Evolutionary conservation across 2,329 filamentous ascomycete genomes (phyloP).

Genomic region (Colletotrichum horii): DNA sequence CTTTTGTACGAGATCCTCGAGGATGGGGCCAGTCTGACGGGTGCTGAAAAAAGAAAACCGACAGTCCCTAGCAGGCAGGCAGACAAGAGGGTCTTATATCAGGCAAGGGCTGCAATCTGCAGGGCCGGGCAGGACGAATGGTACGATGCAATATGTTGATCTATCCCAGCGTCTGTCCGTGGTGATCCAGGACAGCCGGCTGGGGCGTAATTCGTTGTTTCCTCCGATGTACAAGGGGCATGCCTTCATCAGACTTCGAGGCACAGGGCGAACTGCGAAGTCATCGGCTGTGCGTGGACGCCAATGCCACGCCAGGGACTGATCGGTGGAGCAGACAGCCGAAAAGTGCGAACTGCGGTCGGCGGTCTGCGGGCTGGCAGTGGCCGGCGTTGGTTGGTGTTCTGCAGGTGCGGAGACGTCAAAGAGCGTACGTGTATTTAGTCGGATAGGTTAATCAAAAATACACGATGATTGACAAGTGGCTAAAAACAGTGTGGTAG

Average conservation of each 20-base stretch:
- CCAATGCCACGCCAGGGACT: not conserved
- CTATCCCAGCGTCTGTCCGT: not conserved
- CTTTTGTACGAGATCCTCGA: not conserved
- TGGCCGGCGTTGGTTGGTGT: not conserved
- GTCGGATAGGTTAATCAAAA: not conserved
- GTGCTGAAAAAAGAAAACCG: not conserved
- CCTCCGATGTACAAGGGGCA: not conserved
- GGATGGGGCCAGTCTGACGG: not conserved
- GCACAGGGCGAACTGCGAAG: not conserved
- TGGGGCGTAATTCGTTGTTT: not conserved
- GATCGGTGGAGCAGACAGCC: not conserved
- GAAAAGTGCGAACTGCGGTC: not conserved
- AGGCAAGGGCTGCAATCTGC: not conserved
- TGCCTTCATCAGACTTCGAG: not conserved
- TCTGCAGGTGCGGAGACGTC: not conserved
- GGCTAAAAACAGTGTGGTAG: not conserved
- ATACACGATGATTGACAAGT: not conserved
- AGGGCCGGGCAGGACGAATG: not conserved
- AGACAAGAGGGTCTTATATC: not conserved
- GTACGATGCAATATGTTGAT: not conserved
- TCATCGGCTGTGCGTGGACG: not conserved
- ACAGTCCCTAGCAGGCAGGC: not conserved
- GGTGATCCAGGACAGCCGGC: not conserved
- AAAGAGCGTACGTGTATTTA: not conserved
- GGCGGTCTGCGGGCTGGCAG: not conserved